These are phyloP conservation scores for Narthecium ossifragum DNA, from an alignment of 106 monocot genomes.

Conservation along the genomic window DNA sequence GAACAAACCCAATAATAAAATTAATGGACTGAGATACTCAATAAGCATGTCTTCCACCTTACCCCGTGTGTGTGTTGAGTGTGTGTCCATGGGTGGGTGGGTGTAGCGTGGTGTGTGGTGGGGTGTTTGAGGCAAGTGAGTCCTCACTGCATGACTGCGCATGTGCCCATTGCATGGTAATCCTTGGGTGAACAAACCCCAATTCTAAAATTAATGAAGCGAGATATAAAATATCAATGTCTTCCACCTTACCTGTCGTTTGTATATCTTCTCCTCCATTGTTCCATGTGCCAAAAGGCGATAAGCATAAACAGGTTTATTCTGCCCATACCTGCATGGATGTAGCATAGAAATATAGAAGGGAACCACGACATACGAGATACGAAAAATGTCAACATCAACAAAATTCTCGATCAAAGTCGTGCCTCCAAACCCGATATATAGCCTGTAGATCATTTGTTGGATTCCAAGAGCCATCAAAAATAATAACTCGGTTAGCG, in stretches of 20 bases:
- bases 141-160: too few species aligned
- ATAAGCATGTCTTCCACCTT: too few species aligned
- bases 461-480: slow-evolving; percentile 99
- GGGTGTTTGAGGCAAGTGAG: too few species aligned
- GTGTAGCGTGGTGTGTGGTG: too few species aligned
- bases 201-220: neutral
- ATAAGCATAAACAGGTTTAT: slow-evolving; percentile 93
- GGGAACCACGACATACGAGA: neutral
- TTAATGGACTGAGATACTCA: too few species aligned
- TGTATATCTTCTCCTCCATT: slow-evolving; percentile 99
- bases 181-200: too few species aligned
- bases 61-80: too few species aligned
- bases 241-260: slow-evolving; percentile 59
- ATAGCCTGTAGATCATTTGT: slow-evolving; percentile 97
- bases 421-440: slow-evolving; percentile 93
- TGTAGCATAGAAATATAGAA: neutral
- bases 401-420: slow-evolving; percentile 4
- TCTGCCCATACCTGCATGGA: slow-evolving; percentile 82
- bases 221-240: neutral
- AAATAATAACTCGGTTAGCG: slow-evolving; percentile 89
- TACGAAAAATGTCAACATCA: neutral
- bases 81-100: too few species aligned
- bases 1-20: too few species aligned
- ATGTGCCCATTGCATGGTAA: too few species aligned
- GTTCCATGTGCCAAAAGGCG: slow-evolving; percentile 91